A percentile compares a stretch with the other conserved stretches of the same genome.
Conservation (phyloP, 139 green algal genomes). For the Dunaliella primolecta region DNA sequence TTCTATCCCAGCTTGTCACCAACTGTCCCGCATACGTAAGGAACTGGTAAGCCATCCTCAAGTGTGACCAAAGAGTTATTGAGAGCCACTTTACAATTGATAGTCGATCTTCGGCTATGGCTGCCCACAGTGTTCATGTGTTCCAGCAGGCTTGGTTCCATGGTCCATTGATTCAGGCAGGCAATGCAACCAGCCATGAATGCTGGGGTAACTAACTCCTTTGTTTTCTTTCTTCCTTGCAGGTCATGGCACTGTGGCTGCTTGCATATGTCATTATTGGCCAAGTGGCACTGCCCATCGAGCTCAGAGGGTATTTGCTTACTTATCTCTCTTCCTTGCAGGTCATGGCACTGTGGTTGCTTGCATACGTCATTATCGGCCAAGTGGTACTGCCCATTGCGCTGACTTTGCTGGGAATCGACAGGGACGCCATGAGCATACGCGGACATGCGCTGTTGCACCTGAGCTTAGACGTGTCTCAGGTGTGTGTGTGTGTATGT, state of each 20-base stretch:
- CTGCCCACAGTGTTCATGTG: background rate
- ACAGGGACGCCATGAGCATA: constrained; percentile 34
- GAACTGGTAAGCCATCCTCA: too few species aligned
- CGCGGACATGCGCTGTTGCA: constrained; percentile 67
- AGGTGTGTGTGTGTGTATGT: too few species aligned
- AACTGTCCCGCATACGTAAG: background rate
- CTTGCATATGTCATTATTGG: constrained; percentile 74
- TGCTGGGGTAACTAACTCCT: too few species aligned
- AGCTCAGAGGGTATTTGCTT: too few species aligned
- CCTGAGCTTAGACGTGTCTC: constrained; percentile 68
- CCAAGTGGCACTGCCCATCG: constrained; percentile 61
- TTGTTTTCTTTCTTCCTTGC: too few species aligned
- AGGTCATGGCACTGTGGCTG: constrained; percentile 86
- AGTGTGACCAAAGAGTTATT: too few species aligned
- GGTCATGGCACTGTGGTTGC: constrained; percentile 84
- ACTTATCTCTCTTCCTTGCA: too few species aligned
- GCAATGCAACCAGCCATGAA: background rate
- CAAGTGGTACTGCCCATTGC: constrained; percentile 63
- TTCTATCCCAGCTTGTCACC: too few species aligned
- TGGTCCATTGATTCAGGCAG: background rate
- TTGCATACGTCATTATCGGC: constrained; percentile 74
- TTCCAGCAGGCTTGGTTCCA: too few species aligned
- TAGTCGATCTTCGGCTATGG: background rate
- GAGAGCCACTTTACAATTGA: background rate
- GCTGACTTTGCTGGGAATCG: constrained; percentile 60